Conservation (phyloP, 148 eudicot genomes). For the Silene latifolia region DNA sequence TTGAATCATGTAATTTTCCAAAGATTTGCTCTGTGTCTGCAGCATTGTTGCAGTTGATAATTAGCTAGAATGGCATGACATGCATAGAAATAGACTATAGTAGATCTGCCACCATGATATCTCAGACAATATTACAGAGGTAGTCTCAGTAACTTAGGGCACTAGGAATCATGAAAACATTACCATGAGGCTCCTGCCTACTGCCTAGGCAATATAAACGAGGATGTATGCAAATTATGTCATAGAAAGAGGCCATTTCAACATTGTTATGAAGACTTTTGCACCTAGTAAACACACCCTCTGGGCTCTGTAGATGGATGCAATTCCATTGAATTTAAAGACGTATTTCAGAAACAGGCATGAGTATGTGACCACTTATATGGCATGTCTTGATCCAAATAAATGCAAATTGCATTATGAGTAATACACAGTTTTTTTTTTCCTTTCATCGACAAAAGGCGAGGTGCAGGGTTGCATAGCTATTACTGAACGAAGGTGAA, state of each 20-base stretch:
- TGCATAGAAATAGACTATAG: neutral
- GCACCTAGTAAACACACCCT: too few relatives aligned
- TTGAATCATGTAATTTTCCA: slow-evolving; percentile 65
- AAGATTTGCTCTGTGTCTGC: slow-evolving; percentile 54
- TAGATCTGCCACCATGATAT: neutral
- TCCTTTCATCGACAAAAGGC: neutral
- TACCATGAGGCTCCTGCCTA: neutral
- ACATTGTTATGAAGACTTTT: neutral
- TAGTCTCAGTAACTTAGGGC: neutral
- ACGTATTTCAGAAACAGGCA: too few relatives aligned
- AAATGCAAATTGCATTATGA: neutral
- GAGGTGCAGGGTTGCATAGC: neutral
- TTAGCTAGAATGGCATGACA: neutral
- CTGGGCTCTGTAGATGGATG: too few relatives aligned
- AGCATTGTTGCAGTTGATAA: slow-evolving; percentile 2
- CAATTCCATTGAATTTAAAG: too few relatives aligned
- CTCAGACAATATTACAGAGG: neutral
- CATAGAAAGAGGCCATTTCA: neutral
- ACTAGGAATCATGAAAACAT: neutral
- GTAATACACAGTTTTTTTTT: neutral
- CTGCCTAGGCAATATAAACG: neutral
- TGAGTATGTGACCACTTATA: neutral
- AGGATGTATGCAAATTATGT: neutral
- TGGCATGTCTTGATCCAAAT: neutral
- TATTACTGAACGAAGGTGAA: neutral